phyloP scores from a whole-genome alignment of 768 basidiomycete species.

The Suillus cothurnatus region DNA sequence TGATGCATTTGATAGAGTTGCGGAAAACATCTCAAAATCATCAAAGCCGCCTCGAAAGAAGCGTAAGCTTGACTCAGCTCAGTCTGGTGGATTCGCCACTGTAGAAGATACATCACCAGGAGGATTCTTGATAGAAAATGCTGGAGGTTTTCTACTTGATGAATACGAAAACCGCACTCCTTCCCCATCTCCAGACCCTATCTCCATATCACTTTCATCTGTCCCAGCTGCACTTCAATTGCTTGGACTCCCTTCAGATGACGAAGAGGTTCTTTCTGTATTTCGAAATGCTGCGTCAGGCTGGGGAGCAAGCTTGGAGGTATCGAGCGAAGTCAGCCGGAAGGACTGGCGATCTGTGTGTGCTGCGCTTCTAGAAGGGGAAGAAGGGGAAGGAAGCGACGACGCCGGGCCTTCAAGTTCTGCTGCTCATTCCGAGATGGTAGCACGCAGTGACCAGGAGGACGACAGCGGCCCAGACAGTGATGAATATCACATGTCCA shows the following conservation, averaged over 20 bases:
- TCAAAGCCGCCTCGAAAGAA: constrained; percentile 1
- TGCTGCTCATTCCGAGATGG: constrained; percentile 20
- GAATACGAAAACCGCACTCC: constrained; percentile 20
- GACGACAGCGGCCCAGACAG: constrained; percentile 34
- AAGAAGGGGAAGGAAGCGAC: constrained; percentile 27
- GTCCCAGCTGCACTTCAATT: constrained; percentile 63
- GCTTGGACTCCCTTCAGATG: constrained; percentile 70
- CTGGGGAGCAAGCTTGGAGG: constrained; percentile 48
- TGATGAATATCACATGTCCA: constrained; percentile 28
- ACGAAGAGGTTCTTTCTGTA: constrained; percentile 69
- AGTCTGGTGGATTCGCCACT: constrained; percentile 16
- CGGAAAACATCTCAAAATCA: constrained; percentile 11
- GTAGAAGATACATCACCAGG: constrained; percentile 23
- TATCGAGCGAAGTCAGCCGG: constrained; percentile 47
- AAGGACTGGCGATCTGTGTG: constrained; percentile 85
- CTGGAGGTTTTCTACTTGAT: constrained; percentile 35
- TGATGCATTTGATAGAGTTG: constrained; percentile 46
- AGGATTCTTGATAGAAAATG: constrained; percentile 38
- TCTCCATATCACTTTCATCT: constrained; percentile 50
- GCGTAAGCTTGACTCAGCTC: constrained; percentile 5
- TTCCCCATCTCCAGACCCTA: constrained; percentile 14
- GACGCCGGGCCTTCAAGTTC: constrained; percentile 14
- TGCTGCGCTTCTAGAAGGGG: constrained; percentile 64
- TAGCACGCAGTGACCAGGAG: constrained; percentile 11
- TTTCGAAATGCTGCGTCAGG: constrained; percentile 78